These are phyloP conservation scores for Cystobasidiaceae sp. DNA, from an alignment of 1,284 basidiomycete genomes.

Conservation along the genomic window DNA sequence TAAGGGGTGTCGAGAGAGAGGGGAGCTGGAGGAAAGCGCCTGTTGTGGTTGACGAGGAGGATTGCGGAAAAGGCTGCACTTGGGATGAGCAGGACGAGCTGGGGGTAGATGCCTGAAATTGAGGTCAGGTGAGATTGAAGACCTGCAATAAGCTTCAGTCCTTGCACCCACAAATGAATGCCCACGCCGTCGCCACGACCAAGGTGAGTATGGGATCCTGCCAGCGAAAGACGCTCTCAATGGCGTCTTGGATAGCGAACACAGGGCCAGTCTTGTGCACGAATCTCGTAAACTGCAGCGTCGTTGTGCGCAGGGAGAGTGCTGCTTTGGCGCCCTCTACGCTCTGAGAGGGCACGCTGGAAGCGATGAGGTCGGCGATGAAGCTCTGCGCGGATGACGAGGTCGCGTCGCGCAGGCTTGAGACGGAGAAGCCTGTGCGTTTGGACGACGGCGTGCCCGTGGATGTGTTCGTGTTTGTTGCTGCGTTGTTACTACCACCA, in stretches of 20 bases:
- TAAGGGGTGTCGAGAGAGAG: conserved; percentile 15
- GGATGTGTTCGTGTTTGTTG: no score
- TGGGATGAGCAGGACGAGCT: conserved; percentile 36
- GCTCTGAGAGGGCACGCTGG: conserved; percentile 5
- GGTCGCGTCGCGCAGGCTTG: conserved; percentile 5
- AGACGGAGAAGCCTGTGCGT: conserved; percentile 17
- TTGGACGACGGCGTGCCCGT: no score
- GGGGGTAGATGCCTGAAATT: conserved; percentile 36
- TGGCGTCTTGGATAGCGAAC: conserved; percentile 39
- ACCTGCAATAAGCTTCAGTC: no score
- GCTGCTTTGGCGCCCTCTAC: conserved; percentile 36
- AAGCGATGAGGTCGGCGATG: conserved; percentile 23
- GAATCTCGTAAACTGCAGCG: conserved; percentile 40
- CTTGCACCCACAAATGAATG: conserved; percentile 37
- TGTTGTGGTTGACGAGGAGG: conserved; percentile 35
- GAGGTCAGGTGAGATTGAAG: not conserved
- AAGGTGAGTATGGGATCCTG: conserved; percentile 39
- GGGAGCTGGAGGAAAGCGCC: not conserved
- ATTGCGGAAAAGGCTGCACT: conserved; percentile 34
- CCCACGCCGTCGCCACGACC: conserved; percentile 37
- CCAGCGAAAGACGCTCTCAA: conserved; percentile 40
- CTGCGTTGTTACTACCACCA: no score
- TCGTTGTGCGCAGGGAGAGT: conserved; percentile 35
- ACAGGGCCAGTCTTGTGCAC: conserved; percentile 42
- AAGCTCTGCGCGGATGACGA: conserved; percentile 17